Base-by-base conservation (phyloP, 225 moss, liverwort and hornwort species). In the Ulota crispa region DNA sequence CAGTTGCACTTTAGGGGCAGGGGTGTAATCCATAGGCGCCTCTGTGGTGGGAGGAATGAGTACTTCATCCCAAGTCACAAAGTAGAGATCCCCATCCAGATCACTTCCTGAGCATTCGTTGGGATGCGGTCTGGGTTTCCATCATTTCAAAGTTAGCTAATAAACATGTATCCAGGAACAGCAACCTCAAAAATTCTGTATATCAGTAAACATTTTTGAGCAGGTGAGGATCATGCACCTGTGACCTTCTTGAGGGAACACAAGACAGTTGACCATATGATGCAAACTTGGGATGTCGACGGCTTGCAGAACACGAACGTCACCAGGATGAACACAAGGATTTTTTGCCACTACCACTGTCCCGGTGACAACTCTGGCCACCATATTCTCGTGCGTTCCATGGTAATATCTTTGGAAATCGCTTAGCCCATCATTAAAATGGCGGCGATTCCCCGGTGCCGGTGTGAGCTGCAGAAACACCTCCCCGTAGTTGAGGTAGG, bases 41-140 rank as follows among this genome's bases (percentile, higher is more conserved):
- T 92, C 93, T 41, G 53, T 78, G 34, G 55, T 24, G 24, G 70
- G 56, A 32, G 97, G 97, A 59, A 94, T 64, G 71, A 97, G 85
- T 5, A 15, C 41, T 39, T 82, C 71, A 87, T 95, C 88, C 95
- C 97, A 97, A 36, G 87, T 85, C 60, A 95, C 94, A 39, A 95
- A 94, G 81, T 97, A 97, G 4, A 94, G 87, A 79, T 95, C 97
- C 37, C 97, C 97, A 64, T 97, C 97, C 85, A 97, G 73, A 79
- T 97, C 95, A 84, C 97, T 97, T 21, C 97, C 97, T 34, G 97
- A 97, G 78, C 97, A 97, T 83, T 97, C 97, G 81, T 95, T 97
- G 21, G 97, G 89, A 84, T 97, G 97, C 7, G 95, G 97, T 83
- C 95, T 97, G 86, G 80, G 31, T 30, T 79, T 78, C 52, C 72